These are phyloP conservation scores for Pelargonium exstipulatum DNA, from an alignment of 441 rosid species.

Conservation along the genomic window DNA sequence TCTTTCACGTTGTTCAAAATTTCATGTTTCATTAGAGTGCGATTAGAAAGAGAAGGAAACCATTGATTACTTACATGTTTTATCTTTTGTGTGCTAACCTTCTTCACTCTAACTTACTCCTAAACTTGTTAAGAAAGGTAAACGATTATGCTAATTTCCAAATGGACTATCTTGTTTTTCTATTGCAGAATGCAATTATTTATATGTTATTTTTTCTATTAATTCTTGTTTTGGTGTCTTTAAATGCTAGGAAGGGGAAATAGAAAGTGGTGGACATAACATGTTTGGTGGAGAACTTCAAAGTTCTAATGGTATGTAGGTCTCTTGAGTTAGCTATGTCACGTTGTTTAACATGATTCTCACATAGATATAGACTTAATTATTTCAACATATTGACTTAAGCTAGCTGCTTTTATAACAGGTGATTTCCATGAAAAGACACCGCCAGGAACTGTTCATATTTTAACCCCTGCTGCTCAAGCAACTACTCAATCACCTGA, in stretches of 20 bases:
- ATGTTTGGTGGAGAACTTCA: constrained; percentile 27
- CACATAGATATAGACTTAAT: neutral
- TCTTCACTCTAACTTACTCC: neutral
- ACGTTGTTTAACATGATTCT: neutral
- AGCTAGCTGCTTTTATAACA: constrained; percentile 13
- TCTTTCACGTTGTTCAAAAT: neutral
- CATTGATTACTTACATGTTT: neutral
- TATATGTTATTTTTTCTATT: neutral
- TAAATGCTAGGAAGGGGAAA: constrained; percentile 47
- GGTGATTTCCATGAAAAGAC: constrained; percentile 38
- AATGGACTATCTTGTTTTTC: neutral
- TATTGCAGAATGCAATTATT: neutral
- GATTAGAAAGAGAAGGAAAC: neutral
- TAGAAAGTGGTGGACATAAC: constrained; percentile 20
- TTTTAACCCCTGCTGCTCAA: constrained; percentile 37
- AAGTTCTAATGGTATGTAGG: constrained; percentile 28
- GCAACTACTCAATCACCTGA: constrained; percentile 45
- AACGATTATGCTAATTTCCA: neutral
- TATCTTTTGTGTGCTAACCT: neutral
- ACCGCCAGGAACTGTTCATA: constrained; percentile 32
- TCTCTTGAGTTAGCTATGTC: neutral
- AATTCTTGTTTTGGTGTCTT: constrained; percentile 8
- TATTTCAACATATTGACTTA: neutral
- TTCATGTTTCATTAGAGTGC: neutral
- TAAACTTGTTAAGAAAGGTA: neutral